phyloP scores from a whole-genome alignment of 805 yeast species.

The Hanseniaspora lachancei region DNA sequence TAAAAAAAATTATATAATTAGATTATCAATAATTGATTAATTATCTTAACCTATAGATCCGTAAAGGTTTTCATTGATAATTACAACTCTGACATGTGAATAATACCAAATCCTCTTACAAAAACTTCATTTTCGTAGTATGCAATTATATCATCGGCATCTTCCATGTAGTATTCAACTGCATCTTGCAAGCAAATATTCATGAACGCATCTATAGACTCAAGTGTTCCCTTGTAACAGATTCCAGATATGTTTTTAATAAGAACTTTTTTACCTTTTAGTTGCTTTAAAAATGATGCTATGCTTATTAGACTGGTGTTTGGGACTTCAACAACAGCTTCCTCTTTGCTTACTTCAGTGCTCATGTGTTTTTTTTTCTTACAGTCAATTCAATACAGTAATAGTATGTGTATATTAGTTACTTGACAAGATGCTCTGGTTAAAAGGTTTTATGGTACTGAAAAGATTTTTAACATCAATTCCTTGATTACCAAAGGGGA shows the following conservation, averaged over 20 bases:
- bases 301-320: slow-evolving; percentile 35
- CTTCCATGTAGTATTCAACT: slow-evolving; percentile 38
- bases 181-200: slow-evolving; percentile 77
- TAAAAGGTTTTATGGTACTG: too few relatives aligned
- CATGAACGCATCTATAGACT: slow-evolving; percentile 94
- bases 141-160: slow-evolving; percentile 23
- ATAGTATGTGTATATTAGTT: neutral
- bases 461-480: too few relatives aligned
- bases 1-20: too few relatives aligned
- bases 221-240: slow-evolving; percentile 62
- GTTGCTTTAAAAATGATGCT: slow-evolving; percentile 63
- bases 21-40: too few relatives aligned
- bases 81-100: slow-evolving; percentile 25
- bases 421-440: too few relatives aligned
- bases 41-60: too few relatives aligned
- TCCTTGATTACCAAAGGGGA: too few relatives aligned
- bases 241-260: slow-evolving; percentile 82
- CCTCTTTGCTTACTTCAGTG: neutral
- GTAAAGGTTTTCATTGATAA: neutral
- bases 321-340: neutral
- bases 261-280: slow-evolving; percentile 65
- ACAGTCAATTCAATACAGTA: neutral
- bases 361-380: neutral
- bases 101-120: slow-evolving; percentile 28
- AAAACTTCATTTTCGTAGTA: slow-evolving; percentile 26